Conservation (phyloP, 352 stramenopile species). For the Phytophthora foliorum region DNA sequence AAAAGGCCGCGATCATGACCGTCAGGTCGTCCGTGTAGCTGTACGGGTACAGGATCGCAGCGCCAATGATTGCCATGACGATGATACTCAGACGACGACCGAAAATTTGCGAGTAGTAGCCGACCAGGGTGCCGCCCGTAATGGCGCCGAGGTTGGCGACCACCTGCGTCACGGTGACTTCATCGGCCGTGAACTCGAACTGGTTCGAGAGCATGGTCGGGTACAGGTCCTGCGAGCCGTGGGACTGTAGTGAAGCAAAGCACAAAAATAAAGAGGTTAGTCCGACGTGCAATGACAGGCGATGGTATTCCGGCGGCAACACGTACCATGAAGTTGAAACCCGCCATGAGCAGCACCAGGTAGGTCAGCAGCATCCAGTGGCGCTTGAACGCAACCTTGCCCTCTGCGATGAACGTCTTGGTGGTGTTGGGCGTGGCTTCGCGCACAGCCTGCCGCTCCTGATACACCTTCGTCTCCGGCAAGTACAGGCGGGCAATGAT, state of each 20-base stretch:
- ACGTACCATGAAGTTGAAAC: slow-evolving; percentile 59
- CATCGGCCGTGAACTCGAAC: slow-evolving; percentile 47
- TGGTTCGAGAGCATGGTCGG: slow-evolving; percentile 62
- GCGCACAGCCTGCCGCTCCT: slow-evolving; percentile 39
- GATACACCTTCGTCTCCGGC: slow-evolving; percentile 47
- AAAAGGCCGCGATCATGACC: slow-evolving; percentile 52
- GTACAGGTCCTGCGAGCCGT: slow-evolving; percentile 60
- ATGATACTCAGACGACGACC: slow-evolving; percentile 56
- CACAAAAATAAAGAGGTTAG: slow-evolving; percentile 2
- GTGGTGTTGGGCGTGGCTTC: slow-evolving; percentile 33
- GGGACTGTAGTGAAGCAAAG: slow-evolving; percentile 30
- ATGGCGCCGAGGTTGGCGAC: slow-evolving; percentile 58
- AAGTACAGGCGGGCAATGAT: slow-evolving; percentile 52
- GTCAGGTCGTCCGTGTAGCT: slow-evolving; percentile 37
- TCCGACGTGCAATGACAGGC: neutral
- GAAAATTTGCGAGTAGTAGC: slow-evolving; percentile 62
- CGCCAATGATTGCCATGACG: slow-evolving; percentile 36
- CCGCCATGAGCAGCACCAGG: slow-evolving; percentile 53
- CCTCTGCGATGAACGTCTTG: slow-evolving; percentile 48
- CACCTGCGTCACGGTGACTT: slow-evolving; percentile 57
- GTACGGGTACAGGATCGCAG: slow-evolving; percentile 60
- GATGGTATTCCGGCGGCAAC: neutral
- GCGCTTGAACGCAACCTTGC: slow-evolving; percentile 50
- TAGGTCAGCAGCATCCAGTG: slow-evolving; percentile 59
- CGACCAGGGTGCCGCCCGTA: slow-evolving; percentile 46